phyloP scores from a whole-genome alignment of 768 basidiomycete species.

The Panus rudis region DNA sequence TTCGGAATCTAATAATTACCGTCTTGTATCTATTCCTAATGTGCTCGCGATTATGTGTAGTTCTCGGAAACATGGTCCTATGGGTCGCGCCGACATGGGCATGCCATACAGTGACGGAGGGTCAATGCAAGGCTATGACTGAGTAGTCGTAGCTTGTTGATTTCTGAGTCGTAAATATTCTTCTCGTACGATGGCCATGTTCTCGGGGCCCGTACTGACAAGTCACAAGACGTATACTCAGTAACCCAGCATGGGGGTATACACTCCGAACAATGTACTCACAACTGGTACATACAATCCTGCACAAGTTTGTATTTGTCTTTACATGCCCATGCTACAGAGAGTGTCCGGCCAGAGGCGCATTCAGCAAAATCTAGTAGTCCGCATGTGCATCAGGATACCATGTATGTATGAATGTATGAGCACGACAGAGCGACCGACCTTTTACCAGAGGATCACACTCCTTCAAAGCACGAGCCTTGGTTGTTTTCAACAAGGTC shows the following conservation, averaged over 20 bases:
- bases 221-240: not conserved
- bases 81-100: no score
- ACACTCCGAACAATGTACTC: constrained; percentile 23
- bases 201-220: constrained; percentile 61
- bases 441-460: constrained; percentile 76
- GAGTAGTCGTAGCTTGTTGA: constrained; percentile 19
- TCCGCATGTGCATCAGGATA: not conserved
- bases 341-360: constrained; percentile 70
- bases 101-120: no score
- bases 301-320: constrained; percentile 62
- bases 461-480: constrained; percentile 69
- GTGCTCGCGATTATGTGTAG: no score
- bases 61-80: no score
- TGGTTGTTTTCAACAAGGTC: constrained; percentile 73
- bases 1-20: no score
- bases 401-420: constrained; percentile 1
- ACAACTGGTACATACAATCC: constrained; percentile 78
- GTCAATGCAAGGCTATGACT: no score
- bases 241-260: not conserved
- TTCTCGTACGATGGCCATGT: constrained; percentile 63
- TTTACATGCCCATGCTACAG: constrained; percentile 81
- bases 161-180: constrained; percentile 69
- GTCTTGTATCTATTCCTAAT: no score
- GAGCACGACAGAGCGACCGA: constrained; percentile 18
- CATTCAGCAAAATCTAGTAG: constrained; percentile 85